phyloP scores from a whole-genome alignment of 345 rosid genomes.

The Salix purpurea region DNA sequence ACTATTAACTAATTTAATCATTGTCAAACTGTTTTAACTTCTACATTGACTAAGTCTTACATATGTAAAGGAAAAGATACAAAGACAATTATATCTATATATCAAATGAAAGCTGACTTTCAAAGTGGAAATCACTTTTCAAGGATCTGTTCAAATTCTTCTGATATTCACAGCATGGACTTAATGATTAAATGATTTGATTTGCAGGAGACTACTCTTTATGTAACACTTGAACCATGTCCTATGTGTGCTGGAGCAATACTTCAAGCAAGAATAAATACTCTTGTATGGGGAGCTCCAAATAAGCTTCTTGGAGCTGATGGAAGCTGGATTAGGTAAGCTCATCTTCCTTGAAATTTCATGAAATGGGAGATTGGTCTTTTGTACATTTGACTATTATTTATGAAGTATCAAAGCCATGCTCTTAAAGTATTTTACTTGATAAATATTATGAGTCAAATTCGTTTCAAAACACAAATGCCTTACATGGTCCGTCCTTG shows the following conservation, averaged over 20 bases:
- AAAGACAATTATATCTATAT: not conserved
- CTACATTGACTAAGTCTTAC: no score
- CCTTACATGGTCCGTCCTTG: not conserved
- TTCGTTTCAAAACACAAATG: not conserved
- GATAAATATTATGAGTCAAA: not conserved
- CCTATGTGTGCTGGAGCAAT: conserved; percentile 99
- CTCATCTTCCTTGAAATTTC: not conserved
- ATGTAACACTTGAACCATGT: conserved; percentile 94
- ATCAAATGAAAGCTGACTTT: not conserved
- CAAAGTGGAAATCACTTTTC: not conserved
- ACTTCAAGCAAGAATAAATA: conserved; percentile 85
- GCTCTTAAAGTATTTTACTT: not conserved
- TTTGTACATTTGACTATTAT: not conserved
- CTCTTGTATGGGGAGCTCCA: conserved; percentile 98
- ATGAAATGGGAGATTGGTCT: not conserved
- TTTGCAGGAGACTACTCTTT: conserved; percentile 70
- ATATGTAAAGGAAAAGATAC: not conserved
- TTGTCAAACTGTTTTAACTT: not conserved
- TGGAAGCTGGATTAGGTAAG: conserved; percentile 92
- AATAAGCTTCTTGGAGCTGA: conserved; percentile 98
- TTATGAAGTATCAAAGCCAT: not conserved
- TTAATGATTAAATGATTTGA: not conserved
- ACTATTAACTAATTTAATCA: not conserved
- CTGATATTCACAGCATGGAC: not conserved
- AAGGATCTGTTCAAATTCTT: not conserved